Base-by-base conservation (phyloP, 441 rosid species). In the Adansonia madagascariensis region DNA sequence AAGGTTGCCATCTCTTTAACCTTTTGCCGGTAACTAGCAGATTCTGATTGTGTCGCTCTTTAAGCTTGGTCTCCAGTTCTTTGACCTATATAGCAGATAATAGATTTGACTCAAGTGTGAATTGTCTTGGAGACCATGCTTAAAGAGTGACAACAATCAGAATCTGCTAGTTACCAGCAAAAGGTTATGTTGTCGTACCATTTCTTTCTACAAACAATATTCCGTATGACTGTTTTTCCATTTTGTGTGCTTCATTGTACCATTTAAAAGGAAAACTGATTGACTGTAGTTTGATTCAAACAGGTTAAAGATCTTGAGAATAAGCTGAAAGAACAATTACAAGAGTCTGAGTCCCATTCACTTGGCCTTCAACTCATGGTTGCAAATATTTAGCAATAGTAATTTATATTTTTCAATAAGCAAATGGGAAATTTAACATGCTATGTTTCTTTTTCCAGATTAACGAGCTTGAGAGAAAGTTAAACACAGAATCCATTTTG, bases 281-380 rank as follows among this genome's bases (percentile, higher is more conserved):
- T 65, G 65, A 22, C 49, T 12, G 31, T 31, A 66, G 11, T 78
- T 77, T 75, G 59, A 71, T 52, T 57, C 47, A 22, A 82, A 75
- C 89, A 92, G 94, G 87, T 89, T 62, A 91, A 84, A 81, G 92
- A 90, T 77, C 90, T 91, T 46, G 98, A 92, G 79, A 89, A 79
- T 74, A 90, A 86, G 82, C 81, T 90, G 85, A 88, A 87, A 85
- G 89, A 87, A 81, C 89, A 86, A 84, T 73, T 70, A 49, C 80
- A 85, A 71, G 92, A 91, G 61, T 88, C 93, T 12, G 90, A 90
- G 39, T 82, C 83, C 46, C 79, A 79, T 78, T 82, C 89, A 1
- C 74, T 82, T 57, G 12, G 50, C 20, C 89, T 89, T 84, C 91
- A 88, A 81, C 83, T 86, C 15, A 92, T 89, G 95, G 94, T 89